Base-by-base conservation (phyloP, 2,329 filamentous ascomycete genomes). In the Sporothrix protearum region DNA sequence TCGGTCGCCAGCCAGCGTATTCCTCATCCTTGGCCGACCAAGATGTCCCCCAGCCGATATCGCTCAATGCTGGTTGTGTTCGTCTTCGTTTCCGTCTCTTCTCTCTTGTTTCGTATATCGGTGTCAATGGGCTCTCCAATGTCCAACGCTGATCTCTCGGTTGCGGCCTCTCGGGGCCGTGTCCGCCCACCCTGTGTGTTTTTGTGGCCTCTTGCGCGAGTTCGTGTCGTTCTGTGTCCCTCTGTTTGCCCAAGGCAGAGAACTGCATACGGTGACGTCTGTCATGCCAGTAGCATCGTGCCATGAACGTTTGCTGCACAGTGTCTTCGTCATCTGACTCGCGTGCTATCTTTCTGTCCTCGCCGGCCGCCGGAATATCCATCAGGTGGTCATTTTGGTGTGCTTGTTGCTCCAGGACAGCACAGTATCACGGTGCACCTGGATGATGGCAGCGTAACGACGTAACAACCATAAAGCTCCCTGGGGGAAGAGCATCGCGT, bases 101-200 rank as follows among this genome's bases (percentile, higher is more conserved):
- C 36, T 64, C 59, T 45, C 25, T 67, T 6, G 42, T 25, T 67
- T 53, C 25, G 45, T 45, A 9, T 6, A 16, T 51, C 64, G 45
- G 45, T 67, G 28, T 53, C 42, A 16, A 36, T n/a, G 22, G 19
- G 5, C 2, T 4, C 19, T 25, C 36, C 59, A 49, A 7, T 19
- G 63, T 49, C 19, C 39, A 49, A 16, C 59, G 22, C 36, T 45
- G n/a, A n/a, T n/a, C 59, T 66, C 63, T 49, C 39, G 63, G 63
- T 33, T 33, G 5, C 47, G 42, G 28, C 63, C 42, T n/a, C 42
- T 49, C 36, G 59, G 57, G 5, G 22, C 36, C 45, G n/a, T 28
- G 22, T 64, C 36, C 39, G 59, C 39, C 22, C 45, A 16, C 5
- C 5, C n/a, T 33, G 42, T 33, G 63, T 6, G 14, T 16, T 8